These are phyloP conservation scores for Penicillium ucsense DNA, from an alignment of 495 filamentous ascomycete genomes.

Conservation along the genomic window DNA sequence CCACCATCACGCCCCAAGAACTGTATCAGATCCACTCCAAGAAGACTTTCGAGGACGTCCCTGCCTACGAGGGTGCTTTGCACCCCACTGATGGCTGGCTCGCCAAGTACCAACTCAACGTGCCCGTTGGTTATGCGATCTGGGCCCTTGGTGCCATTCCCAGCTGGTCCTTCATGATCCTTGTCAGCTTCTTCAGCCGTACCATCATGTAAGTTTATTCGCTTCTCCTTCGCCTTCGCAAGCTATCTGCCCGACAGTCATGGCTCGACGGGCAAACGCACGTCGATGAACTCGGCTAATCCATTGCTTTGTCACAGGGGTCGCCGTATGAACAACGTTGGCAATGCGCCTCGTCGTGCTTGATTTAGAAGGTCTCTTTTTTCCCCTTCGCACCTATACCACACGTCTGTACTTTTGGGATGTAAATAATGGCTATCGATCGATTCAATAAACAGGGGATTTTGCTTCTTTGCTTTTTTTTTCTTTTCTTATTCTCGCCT, in stretches of 20 bases:
- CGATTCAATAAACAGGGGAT: slow-evolving; percentile 10
- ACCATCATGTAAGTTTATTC: slow-evolving; percentile 67
- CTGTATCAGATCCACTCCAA: slow-evolving; percentile 54
- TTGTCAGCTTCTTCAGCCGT: slow-evolving; percentile 71
- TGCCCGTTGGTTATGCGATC: slow-evolving; percentile 62
- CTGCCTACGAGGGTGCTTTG: slow-evolving; percentile 59
- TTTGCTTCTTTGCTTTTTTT: not conserved
- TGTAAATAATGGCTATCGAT: slow-evolving; percentile 17
- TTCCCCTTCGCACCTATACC: slow-evolving; percentile 2
- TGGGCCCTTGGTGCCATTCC: slow-evolving; percentile 47
- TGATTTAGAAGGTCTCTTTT: slow-evolving; percentile 13
- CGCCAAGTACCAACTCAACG: slow-evolving; percentile 51
- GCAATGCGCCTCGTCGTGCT: slow-evolving; percentile 17
- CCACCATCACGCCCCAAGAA: slow-evolving; percentile 51
- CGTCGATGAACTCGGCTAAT: not conserved
- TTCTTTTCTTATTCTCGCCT: not conserved
- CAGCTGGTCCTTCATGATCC: slow-evolving; percentile 71
- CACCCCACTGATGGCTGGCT: slow-evolving; percentile 74
- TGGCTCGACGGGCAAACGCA: not conserved
- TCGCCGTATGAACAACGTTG: slow-evolving; percentile 29
- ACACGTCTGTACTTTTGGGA: slow-evolving; percentile 5
- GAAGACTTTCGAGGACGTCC: slow-evolving; percentile 45
- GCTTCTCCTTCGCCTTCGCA: too few species aligned
- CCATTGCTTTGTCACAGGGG: slow-evolving; percentile 17
- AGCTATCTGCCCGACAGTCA: not conserved